Conservation (phyloP, 2,329 filamentous ascomycete genomes). For the Colletotrichum tamarilloi region DNA sequence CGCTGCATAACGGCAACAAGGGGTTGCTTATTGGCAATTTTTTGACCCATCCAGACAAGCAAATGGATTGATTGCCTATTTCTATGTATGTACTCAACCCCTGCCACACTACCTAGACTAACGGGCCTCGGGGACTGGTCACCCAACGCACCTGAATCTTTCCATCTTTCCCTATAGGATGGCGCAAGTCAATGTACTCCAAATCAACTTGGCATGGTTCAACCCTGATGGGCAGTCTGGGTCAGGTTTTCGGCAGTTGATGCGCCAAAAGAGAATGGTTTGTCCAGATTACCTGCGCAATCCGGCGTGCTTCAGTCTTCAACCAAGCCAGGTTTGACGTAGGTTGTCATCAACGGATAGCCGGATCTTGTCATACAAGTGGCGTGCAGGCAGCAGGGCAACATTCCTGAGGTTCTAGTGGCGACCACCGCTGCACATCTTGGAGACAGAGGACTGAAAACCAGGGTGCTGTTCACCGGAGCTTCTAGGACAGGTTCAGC, state of each 20-base stretch:
- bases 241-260: conserved; percentile 5
- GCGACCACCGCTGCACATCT: background rate
- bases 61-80: background rate
- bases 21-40: conserved; percentile 4
- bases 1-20: background rate
- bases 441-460: background rate
- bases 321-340: background rate
- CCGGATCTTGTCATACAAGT: background rate
- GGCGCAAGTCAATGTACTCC: background rate
- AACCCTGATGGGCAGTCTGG: background rate
- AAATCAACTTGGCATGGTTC: background rate
- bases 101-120: background rate
- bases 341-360: background rate
- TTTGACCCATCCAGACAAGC: background rate
- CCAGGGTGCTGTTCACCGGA: background rate
- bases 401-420: background rate
- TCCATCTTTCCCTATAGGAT: background rate
- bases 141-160: background rate
- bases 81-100: background rate
- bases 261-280: background rate
- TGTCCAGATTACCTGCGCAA: background rate
- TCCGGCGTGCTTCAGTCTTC: background rate
- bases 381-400: too few species aligned
- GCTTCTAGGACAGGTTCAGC: background rate
- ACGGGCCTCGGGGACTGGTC: background rate